phyloP scores from a whole-genome alignment of 2,329 filamentous ascomycete species.

The Claviceps cyperi region DNA sequence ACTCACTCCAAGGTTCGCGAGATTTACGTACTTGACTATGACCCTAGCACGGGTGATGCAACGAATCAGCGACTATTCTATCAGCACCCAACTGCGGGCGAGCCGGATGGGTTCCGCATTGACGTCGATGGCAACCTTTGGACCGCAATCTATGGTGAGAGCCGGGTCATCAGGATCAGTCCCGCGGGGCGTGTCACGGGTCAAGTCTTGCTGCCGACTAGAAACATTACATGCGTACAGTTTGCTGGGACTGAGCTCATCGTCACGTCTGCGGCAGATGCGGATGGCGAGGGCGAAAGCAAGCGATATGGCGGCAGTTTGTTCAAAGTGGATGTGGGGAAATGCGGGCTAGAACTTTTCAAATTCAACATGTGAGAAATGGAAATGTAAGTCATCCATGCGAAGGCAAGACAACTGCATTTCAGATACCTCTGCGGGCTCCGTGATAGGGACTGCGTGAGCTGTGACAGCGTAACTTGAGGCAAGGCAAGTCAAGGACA shows the following conservation, averaged over 20 bases:
- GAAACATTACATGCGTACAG: conserved; percentile 65
- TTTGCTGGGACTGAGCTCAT: conserved; percentile 64
- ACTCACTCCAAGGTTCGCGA: conserved; percentile 60
- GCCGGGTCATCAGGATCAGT: conserved; percentile 60
- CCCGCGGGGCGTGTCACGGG: conserved; percentile 57
- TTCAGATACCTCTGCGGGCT: not conserved
- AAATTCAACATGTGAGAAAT: conserved; percentile 40
- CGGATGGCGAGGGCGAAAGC: conserved; percentile 46
- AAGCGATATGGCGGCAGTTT: conserved; percentile 53
- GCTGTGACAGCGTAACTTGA: not conserved
- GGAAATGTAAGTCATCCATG: not conserved
- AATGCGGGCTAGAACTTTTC: conserved; percentile 47
- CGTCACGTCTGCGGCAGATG: conserved; percentile 62
- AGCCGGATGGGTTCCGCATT: conserved; percentile 73
- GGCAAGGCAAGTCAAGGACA: not conserved
- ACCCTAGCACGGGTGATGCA: conserved; percentile 45
- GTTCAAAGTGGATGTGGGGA: conserved; percentile 65
- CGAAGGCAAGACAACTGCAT: not conserved
- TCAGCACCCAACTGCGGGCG: conserved; percentile 47
- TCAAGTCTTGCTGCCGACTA: conserved; percentile 61
- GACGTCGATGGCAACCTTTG: conserved; percentile 79
- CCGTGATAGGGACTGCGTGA: not conserved
- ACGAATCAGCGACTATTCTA: conserved; percentile 61
- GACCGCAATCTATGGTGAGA: conserved; percentile 72
- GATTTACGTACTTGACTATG: conserved; percentile 65